phyloP scores from a whole-genome alignment of 352 stramenopile genomes.

The Pythium oligandrum region DNA sequence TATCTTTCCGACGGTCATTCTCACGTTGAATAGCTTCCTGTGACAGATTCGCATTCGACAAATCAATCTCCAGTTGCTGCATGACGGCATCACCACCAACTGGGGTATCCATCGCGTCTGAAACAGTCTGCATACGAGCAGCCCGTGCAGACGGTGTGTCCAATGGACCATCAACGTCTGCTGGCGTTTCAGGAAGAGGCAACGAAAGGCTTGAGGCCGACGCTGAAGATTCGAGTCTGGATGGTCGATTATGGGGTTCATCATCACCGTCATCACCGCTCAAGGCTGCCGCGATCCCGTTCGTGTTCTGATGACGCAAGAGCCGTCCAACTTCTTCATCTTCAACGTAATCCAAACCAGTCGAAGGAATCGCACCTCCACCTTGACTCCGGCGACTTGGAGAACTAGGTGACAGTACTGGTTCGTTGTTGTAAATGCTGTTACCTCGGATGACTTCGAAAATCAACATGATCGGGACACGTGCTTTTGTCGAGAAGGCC shows the following conservation, averaged over 20 bases:
- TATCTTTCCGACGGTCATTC: slow-evolving; percentile 70
- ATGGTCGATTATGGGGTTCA: background rate
- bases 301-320: slow-evolving; percentile 63
- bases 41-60: slow-evolving; percentile 49
- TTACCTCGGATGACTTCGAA: slow-evolving; percentile 86
- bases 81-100: slow-evolving; percentile 14
- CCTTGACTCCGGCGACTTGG: slow-evolving; percentile 34
- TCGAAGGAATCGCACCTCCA: slow-evolving; percentile 33
- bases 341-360: slow-evolving; percentile 63
- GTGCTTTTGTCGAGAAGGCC: slow-evolving; percentile 83
- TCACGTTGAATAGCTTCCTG: slow-evolving; percentile 79
- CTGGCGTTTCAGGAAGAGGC: slow-evolving; percentile 63
- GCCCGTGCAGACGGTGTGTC: slow-evolving; percentile 46
- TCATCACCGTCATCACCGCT: slow-evolving; percentile 5
- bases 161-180: slow-evolving; percentile 43
- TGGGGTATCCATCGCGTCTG: slow-evolving; percentile 19
- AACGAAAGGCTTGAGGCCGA: slow-evolving; percentile 8
- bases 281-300: slow-evolving; percentile 29
- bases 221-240: background rate
- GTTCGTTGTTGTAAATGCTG: slow-evolving; percentile 38
- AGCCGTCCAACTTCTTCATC: slow-evolving; percentile 76
- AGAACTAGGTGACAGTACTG: slow-evolving; percentile 47
- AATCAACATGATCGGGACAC: slow-evolving; percentile 83
- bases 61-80: slow-evolving; percentile 49
- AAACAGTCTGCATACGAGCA: slow-evolving; percentile 19